Percentiles rank a stretch among this genome's conserved stretches.
Conservation (phyloP, 768 basidiomycete species). For the Pleurotus djamor region DNA sequence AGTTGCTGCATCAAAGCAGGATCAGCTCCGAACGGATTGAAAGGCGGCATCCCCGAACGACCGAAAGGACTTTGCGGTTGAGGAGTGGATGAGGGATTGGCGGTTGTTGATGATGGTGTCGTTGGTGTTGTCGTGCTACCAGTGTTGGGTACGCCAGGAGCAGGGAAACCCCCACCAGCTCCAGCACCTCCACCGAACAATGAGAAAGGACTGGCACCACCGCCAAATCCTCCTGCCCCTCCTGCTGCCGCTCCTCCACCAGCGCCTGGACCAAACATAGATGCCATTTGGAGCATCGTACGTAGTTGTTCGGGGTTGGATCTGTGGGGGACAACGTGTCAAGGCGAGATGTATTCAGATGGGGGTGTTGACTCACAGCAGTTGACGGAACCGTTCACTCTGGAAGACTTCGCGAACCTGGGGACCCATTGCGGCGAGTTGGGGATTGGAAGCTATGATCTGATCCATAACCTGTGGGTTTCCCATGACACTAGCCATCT, state of each 20-base stretch:
- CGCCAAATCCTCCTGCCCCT: neutral
- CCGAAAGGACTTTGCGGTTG: constrained; percentile 19
- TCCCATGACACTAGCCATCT: constrained; percentile 85
- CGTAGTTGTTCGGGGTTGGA: constrained; percentile 73
- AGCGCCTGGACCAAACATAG: constrained; percentile 35
- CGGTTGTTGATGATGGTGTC: too few species aligned
- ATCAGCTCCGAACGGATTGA: constrained; percentile 23
- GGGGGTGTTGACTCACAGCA: constrained; percentile 54
- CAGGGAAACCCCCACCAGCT: constrained; percentile 40
- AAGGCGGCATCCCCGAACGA: constrained; percentile 15
- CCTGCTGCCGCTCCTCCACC: neutral
- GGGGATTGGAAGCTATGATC: constrained; percentile 79
- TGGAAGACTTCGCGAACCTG: constrained; percentile 80
- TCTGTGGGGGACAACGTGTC: neutral
- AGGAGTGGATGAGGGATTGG: constrained; percentile 20
- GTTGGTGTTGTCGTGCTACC: constrained; percentile 18
- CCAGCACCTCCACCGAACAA: neutral
- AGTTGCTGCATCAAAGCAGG: constrained; percentile 46
- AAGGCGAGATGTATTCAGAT: neutral
- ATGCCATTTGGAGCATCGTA: constrained; percentile 74
- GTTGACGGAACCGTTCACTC: constrained; percentile 68
- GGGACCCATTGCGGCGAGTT: constrained; percentile 72
- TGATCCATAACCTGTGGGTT: constrained; percentile 90
- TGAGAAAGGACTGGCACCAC: neutral
- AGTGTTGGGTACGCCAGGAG: constrained; percentile 54